Evolutionary conservation across 2,329 filamentous ascomycete species (phyloP).

Genomic region (Botryotinia convoluta): DNA sequence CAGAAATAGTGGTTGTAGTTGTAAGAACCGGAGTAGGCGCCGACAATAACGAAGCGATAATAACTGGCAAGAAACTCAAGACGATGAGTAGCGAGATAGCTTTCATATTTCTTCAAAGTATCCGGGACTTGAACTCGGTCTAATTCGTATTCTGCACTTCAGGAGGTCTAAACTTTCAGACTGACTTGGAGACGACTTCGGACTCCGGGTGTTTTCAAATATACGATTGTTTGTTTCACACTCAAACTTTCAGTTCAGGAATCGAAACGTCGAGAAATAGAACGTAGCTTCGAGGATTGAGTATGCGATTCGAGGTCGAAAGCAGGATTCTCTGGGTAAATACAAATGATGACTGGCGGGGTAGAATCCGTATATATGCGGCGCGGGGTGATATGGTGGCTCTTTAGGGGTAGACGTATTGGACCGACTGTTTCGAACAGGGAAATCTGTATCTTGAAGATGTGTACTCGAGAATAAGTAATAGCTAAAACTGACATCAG

Average conservation of each 20-base stretch:
- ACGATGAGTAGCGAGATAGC: background rate
- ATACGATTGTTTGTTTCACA: no score
- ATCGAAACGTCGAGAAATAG: background rate
- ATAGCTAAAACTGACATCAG: background rate
- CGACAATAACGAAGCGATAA: background rate
- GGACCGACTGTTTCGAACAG: background rate
- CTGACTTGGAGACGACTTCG: background rate
- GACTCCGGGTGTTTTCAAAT: no score
- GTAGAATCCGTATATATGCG: constrained; percentile 1
- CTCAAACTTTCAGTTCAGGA: background rate
- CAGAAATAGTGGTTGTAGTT: background rate
- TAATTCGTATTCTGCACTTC: background rate
- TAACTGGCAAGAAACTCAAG: background rate
- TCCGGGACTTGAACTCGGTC: background rate
- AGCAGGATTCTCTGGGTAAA: background rate
- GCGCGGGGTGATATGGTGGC: background rate
- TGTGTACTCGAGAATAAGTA: background rate
- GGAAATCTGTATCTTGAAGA: background rate
- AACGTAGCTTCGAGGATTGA: background rate
- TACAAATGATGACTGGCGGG: background rate
- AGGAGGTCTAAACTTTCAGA: background rate
- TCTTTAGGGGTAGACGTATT: background rate
- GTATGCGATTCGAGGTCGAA: background rate
- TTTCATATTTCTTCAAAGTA: background rate
- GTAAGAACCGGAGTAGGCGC: background rate